Evolutionary conservation across 2,329 filamentous ascomycete genomes (phyloP).

Genomic region (Mycocentrospora acerina): DNA sequence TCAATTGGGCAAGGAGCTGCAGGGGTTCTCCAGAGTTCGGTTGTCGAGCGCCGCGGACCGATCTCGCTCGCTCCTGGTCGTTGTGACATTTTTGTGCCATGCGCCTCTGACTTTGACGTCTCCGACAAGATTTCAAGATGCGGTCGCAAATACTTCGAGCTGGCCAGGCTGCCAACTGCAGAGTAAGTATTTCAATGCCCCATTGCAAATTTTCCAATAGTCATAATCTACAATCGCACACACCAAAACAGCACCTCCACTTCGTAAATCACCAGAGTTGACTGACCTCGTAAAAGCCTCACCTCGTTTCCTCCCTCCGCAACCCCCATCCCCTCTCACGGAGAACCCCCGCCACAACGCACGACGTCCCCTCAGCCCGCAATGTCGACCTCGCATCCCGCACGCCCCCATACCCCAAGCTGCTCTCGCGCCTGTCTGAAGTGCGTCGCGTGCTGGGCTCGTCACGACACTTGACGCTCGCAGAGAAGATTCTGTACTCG

Average conservation of each 20-base stretch:
- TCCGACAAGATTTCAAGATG: conserved; percentile 30
- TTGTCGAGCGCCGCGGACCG: conserved; percentile 19
- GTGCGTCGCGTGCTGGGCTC: conserved; percentile 73
- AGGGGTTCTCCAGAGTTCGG: conserved; percentile 21
- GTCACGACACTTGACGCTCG: conserved; percentile 70
- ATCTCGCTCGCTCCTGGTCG: conserved; percentile 25
- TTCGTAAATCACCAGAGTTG: conserved; percentile 1
- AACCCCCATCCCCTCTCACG: conserved; percentile 13
- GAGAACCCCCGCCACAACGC: conserved; percentile 38
- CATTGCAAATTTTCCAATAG: conserved; percentile 1
- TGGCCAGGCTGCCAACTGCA: conserved; percentile 33
- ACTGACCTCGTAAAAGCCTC: conserved; percentile 23
- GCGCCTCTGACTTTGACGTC: conserved; percentile 16
- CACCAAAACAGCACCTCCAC: not conserved
- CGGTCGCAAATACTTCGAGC: conserved; percentile 36
- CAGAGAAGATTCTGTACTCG: conserved; percentile 98
- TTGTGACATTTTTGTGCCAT: conserved; percentile 35
- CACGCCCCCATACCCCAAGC: conserved; percentile 78
- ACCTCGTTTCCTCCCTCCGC: conserved; percentile 22
- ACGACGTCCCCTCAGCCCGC: conserved; percentile 25
- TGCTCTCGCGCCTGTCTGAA: conserved; percentile 73
- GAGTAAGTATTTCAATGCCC: conserved; percentile 24
- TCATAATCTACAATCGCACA: not conserved
- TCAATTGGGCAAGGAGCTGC: conserved; percentile 25
- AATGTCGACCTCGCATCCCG: conserved; percentile 53